A percentile compares a stretch with the other conserved stretches of the same genome.
phyloP scores from a whole-genome alignment of 805 yeast species.

The Metschnikowia gruessii region DNA sequence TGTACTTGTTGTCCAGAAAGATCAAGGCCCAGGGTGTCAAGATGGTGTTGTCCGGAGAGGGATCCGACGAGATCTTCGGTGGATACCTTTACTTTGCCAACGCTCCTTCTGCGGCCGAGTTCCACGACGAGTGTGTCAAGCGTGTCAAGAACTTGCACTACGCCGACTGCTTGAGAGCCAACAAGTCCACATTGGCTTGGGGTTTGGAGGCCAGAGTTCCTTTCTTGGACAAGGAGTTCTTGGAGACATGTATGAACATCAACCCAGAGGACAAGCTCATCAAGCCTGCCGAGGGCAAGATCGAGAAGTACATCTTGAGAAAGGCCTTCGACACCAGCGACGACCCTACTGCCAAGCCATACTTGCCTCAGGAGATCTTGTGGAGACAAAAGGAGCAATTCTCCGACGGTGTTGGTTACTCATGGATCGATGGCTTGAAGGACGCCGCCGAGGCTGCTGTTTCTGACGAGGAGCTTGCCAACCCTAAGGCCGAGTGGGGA shows the following conservation, averaged over 20 bases:
- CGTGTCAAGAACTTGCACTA: conserved; percentile 96
- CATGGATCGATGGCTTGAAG: conserved; percentile 98
- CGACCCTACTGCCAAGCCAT: conserved; percentile 74
- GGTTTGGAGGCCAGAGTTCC: conserved; percentile 99
- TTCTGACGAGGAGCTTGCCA: conserved; percentile 84
- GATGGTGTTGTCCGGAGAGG: conserved; percentile 99
- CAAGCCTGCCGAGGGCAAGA: conserved; percentile 62
- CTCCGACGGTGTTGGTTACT: conserved; percentile 99
- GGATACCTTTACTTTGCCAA: conserved; percentile 96
- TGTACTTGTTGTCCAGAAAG: conserved; percentile 93
- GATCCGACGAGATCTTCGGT: conserved; percentile 98
- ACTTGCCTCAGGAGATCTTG: conserved; percentile 92
- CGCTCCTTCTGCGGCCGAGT: conserved; percentile 90
- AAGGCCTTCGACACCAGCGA: conserved; percentile 95
- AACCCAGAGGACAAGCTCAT: conserved; percentile 91
- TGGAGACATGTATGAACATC: conserved; percentile 90
- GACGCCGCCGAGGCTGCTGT: conserved; percentile 88
- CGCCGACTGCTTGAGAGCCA: conserved; percentile 97
- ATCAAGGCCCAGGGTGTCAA: conserved; percentile 99
- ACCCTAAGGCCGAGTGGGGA: conserved; percentile 97
- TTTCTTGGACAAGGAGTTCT: conserved; percentile 90
- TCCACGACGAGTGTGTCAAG: conserved; percentile 93
- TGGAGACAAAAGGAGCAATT: conserved; percentile 99
- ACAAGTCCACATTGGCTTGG: conserved; percentile 99
- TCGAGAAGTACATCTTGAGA: conserved; percentile 94